These are phyloP conservation scores for Tylopilus sp. DNA, from an alignment of 768 basidiomycete species.

Conservation along the genomic window DNA sequence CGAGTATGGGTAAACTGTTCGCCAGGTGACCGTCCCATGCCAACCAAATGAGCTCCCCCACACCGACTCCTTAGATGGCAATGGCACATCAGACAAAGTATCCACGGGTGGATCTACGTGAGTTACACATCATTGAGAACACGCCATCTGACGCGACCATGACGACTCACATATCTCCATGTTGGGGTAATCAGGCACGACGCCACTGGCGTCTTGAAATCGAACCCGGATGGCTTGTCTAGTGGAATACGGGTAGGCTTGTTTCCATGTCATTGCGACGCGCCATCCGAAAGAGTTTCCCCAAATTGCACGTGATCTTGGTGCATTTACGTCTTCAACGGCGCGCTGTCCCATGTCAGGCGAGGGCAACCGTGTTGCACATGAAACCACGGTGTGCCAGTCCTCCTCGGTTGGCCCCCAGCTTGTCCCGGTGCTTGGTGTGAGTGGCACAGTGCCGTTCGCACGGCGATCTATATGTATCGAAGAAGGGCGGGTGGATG, in stretches of 20 bases:
- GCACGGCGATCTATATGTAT: slow-evolving; percentile 51
- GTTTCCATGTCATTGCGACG: slow-evolving; percentile 18
- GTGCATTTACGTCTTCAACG: slow-evolving; percentile 14
- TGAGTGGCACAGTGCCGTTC: slow-evolving; percentile 53
- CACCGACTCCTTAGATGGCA: neutral
- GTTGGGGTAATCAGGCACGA: slow-evolving; percentile 23
- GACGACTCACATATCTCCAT: slow-evolving; percentile 30
- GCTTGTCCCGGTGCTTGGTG: slow-evolving; percentile 40
- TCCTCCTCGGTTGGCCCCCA: slow-evolving; percentile 49
- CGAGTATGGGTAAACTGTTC: slow-evolving; percentile 17
- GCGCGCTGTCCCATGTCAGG: slow-evolving; percentile 58
- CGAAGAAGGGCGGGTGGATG: slow-evolving; percentile 44
- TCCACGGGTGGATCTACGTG: slow-evolving; percentile 35
- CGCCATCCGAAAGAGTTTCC: slow-evolving; percentile 26
- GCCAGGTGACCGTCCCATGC: slow-evolving; percentile 14
- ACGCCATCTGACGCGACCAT: neutral
- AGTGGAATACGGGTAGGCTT: slow-evolving; percentile 17
- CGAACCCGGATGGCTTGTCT: neutral
- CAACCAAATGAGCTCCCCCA: slow-evolving; percentile 23
- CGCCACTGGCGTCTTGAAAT: slow-evolving; percentile 9
- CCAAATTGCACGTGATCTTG: slow-evolving; percentile 14
- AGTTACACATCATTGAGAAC: neutral
- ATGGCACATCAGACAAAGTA: slow-evolving; percentile 35
- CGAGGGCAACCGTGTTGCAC: slow-evolving; percentile 42
- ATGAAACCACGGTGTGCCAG: slow-evolving; percentile 33